Percentiles rank a stretch among this genome's conserved stretches.
Conservation (phyloP, 2,329 filamentous ascomycete species). For the Cytospora leucostoma region DNA sequence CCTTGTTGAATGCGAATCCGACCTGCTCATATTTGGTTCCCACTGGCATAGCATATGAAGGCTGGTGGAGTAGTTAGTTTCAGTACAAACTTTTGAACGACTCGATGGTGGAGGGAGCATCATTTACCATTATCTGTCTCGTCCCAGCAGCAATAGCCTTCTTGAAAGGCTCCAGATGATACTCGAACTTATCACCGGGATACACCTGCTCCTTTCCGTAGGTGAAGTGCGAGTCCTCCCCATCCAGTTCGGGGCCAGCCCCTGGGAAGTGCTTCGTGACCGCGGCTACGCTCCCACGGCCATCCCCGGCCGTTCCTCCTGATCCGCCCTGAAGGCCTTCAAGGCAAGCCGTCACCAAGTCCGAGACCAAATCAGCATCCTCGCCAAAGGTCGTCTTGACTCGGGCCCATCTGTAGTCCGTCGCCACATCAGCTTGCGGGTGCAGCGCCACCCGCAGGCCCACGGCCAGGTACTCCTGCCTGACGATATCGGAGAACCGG, state of each 20-base stretch:
- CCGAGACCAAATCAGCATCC: conserved; percentile 44
- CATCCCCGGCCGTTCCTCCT: conserved; percentile 34
- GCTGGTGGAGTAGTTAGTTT: neutral
- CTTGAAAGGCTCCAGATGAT: conserved; percentile 53
- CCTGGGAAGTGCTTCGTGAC: conserved; percentile 58
- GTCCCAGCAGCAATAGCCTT: conserved; percentile 52
- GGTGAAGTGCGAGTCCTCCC: conserved; percentile 54
- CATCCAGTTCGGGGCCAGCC: conserved; percentile 49
- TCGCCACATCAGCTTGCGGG: conserved; percentile 53
- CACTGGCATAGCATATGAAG: conserved; percentile 38
- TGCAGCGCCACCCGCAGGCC: conserved; percentile 50
- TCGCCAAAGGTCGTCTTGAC: conserved; percentile 50
- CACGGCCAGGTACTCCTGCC: conserved; percentile 47
- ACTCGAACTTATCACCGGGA: conserved; percentile 51
- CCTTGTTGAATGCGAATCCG: conserved; percentile 54
- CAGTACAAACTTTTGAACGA: neutral
- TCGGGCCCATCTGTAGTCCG: conserved; percentile 53
- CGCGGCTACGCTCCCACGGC: conserved; percentile 46
- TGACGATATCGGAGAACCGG: conserved; percentile 50
- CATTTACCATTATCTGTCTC: conserved; percentile 48
- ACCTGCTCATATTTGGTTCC: conserved; percentile 49
- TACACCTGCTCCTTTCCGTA: conserved; percentile 55
- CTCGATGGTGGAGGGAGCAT: neutral
- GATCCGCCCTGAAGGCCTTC: conserved; percentile 47
- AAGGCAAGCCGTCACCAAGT: conserved; percentile 46